Conservation (phyloP, 345 rosid species). For the Arabidopsis thaliana region TAIR10.1 NC_003076.8:15774501-15775000, state of each 20-base stretch:
- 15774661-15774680: slow-evolving; percentile 19
- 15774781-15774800: slow-evolving; percentile 57
- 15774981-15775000: slow-evolving; percentile 20
- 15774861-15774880: not conserved
- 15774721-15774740: slow-evolving; percentile 56
- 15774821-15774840: not conserved
- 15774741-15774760: slow-evolving; percentile 53
- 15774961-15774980: slow-evolving; percentile 14
- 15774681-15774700: slow-evolving; percentile 33
- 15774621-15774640: not conserved
- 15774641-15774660: not conserved
- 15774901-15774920: slow-evolving; percentile 25
- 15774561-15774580: slow-evolving; percentile 45
- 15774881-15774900: slow-evolving; percentile 5
- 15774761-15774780: slow-evolving; percentile 61
- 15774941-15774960: not conserved
- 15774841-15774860: slow-evolving; percentile 16
- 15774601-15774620: slow-evolving; percentile 41
- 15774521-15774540: slow-evolving; percentile 43
- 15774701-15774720: slow-evolving; percentile 47
- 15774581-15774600: slow-evolving; percentile 38
- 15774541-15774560: slow-evolving; percentile 44
- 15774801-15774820: slow-evolving; percentile 57
- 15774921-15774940: slow-evolving; percentile 27
- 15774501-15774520: slow-evolving; percentile 35